Percentiles rank a stretch among this genome's conserved stretches.
Conservation (phyloP, 805 yeast species). For the Wickerhamiella occidentalis region DNA sequence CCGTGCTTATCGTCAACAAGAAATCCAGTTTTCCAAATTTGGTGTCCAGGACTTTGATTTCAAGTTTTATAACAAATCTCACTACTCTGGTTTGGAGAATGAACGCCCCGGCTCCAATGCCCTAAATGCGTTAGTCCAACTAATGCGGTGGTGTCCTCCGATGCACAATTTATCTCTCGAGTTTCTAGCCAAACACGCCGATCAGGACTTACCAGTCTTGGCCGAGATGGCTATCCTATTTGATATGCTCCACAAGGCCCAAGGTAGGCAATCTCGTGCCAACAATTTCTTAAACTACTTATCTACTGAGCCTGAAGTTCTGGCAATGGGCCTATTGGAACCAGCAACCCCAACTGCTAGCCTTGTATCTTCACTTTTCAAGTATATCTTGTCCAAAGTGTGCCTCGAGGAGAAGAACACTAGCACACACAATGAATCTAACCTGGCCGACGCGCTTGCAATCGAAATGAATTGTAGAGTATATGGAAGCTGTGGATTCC, state of each 20-base stretch:
- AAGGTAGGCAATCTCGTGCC: slow-evolving; percentile 68
- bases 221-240: slow-evolving; percentile 79
- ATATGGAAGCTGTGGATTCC: slow-evolving; percentile 19
- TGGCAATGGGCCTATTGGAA: slow-evolving; percentile 40
- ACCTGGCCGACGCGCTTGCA: slow-evolving; percentile 4
- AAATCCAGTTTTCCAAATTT: slow-evolving; percentile 71
- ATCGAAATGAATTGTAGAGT: slow-evolving; percentile 13
- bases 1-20: slow-evolving; percentile 59
- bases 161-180: slow-evolving; percentile 53
- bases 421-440: background rate
- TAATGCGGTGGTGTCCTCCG: slow-evolving; percentile 65
- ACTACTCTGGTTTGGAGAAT: slow-evolving; percentile 75
- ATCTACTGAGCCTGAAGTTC: slow-evolving; percentile 39
- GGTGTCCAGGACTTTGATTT: slow-evolving; percentile 95
- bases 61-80: slow-evolving; percentile 63
- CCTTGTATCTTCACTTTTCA: slow-evolving; percentile 43
- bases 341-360: slow-evolving; percentile 14
- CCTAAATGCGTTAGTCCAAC: slow-evolving; percentile 65
- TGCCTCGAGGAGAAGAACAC: slow-evolving; percentile 35
- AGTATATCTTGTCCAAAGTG: slow-evolving; percentile 44
- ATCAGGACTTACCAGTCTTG: slow-evolving; percentile 33
- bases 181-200: slow-evolving; percentile 38
- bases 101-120: slow-evolving; percentile 61
- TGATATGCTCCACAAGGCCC: slow-evolving; percentile 81
- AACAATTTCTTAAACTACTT: slow-evolving; percentile 59